Evolutionary conservation across 2,329 filamentous ascomycete genomes (phyloP).

Genomic region (Dendryphion nanum): DNA sequence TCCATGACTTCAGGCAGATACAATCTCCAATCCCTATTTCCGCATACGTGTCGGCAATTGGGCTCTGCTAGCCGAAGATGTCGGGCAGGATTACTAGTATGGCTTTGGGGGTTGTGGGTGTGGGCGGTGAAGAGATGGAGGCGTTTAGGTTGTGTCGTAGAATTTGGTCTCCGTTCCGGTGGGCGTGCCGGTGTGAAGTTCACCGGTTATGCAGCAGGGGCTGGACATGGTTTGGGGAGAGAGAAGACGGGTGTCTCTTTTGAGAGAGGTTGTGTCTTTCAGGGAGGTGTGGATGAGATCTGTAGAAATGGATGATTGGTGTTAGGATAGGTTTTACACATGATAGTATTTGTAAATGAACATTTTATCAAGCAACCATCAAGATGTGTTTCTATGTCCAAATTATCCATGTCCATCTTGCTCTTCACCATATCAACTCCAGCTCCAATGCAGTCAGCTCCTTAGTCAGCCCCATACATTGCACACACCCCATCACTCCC

Average conservation of each 20-base stretch:
- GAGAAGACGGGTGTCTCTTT: no score
- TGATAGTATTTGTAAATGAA: not conserved
- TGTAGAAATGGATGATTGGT: not conserved
- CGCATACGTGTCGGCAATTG: constrained; percentile 39
- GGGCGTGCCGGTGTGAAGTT: constrained; percentile 37
- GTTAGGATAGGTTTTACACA: not conserved
- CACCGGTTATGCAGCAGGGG: constrained; percentile 38
- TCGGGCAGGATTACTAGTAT: constrained; percentile 41
- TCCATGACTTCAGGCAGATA: constrained; percentile 40
- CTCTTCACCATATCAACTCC: no score
- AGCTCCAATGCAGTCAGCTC: no score
- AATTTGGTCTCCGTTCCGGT: constrained; percentile 32
- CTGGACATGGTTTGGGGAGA: no score
- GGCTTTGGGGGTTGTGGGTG: constrained; percentile 23
- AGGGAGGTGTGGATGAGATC: not conserved
- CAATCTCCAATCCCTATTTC: constrained; percentile 24
- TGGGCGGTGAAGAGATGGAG: constrained; percentile 35
- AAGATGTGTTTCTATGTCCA: no score
- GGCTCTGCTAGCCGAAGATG: constrained; percentile 36
- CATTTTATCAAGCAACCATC: not conserved
- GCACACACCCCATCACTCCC: no score
- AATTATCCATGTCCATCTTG: no score
- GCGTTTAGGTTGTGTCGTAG: constrained; percentile 37
- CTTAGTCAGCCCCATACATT: no score
- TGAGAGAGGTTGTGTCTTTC: not conserved